Conservation (phyloP, 768 basidiomycete species). For the Lactarius evosmus region DNA sequence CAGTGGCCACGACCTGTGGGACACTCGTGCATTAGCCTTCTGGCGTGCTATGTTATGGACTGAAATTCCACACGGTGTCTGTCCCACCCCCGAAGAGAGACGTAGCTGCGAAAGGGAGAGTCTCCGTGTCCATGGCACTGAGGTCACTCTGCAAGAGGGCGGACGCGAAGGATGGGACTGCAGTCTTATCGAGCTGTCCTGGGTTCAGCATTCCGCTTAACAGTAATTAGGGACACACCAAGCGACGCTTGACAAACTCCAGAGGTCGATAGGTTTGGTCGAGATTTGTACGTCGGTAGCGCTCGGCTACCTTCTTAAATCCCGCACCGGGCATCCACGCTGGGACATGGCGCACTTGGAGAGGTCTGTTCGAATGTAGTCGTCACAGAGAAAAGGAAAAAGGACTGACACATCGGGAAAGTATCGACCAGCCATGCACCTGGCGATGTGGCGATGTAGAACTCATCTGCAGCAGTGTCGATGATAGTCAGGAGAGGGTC, state of each 20-base stretch:
- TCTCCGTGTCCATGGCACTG: conserved; percentile 1
- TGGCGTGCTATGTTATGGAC: not conserved
- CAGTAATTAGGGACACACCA: conserved; percentile 14
- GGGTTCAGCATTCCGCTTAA: not conserved
- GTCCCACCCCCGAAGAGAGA: conserved; percentile 22
- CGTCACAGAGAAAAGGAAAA: not conserved
- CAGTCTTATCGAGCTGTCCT: not conserved
- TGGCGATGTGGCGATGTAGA: conserved; percentile 15
- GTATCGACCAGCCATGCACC: conserved; percentile 18
- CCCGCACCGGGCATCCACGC: conserved; percentile 29
- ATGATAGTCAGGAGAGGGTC: conserved; percentile 17
- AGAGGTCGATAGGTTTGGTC: conserved; percentile 22
- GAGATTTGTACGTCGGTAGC: conserved; percentile 14
- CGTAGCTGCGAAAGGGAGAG: conserved; percentile 8
- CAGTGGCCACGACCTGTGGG: conserved; percentile 21
- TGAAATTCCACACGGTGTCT: conserved; percentile 15
- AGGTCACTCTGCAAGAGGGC: conserved; percentile 4
- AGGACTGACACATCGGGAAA: conserved; percentile 7
- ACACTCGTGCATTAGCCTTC: not conserved
- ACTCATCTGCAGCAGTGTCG: conserved; percentile 18
- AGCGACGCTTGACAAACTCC: conserved; percentile 25
- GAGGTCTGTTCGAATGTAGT: not conserved
- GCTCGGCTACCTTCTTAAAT: conserved; percentile 23
- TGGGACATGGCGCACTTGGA: conserved; percentile 24
- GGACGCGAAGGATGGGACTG: conserved; percentile 12